phyloP scores from a whole-genome alignment of 2,329 filamentous ascomycete species.

The Arthrobotrys megalospora region DNA sequence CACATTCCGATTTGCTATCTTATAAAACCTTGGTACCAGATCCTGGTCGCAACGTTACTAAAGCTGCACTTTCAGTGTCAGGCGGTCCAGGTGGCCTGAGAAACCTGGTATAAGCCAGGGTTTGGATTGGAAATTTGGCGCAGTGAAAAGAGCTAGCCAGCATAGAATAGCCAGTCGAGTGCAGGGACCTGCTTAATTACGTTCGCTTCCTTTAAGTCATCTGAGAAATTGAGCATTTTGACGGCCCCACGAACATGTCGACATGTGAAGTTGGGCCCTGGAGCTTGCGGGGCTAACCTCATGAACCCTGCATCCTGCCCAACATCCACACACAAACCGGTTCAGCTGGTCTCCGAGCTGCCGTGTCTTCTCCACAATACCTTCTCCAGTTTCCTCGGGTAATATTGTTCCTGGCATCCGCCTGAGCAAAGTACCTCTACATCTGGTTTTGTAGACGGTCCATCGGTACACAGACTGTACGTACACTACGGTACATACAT shows the following conservation, averaged over 20 bases:
- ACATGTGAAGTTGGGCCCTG: slow-evolving; percentile 22
- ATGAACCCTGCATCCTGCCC: slow-evolving; percentile 21
- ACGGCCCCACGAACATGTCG: slow-evolving; percentile 7
- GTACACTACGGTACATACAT: slow-evolving; percentile 4
- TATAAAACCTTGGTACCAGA: slow-evolving; percentile 2
- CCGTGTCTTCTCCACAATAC: slow-evolving; percentile 44
- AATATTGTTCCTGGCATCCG: slow-evolving; percentile 23
- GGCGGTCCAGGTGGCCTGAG: slow-evolving; percentile 32
- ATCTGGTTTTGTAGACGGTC: slow-evolving; percentile 12
- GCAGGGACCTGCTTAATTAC: slow-evolving; percentile 20
- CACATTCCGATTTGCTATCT: slow-evolving; percentile 5
- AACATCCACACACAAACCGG: neutral
- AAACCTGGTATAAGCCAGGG: slow-evolving; percentile 19
- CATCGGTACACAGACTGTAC: slow-evolving; percentile 18
- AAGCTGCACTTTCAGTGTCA: slow-evolving; percentile 1
- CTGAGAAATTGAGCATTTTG: slow-evolving; percentile 1
- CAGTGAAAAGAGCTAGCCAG: neutral
- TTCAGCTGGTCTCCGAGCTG: slow-evolving; percentile 32
- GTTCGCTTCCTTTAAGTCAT: slow-evolving; percentile 7
- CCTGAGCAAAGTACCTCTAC: slow-evolving; percentile 20
- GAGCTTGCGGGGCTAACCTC: slow-evolving; percentile 26
- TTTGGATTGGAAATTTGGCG: neutral
- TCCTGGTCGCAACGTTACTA: slow-evolving; percentile 1
- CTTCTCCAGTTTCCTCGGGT: slow-evolving; percentile 10
- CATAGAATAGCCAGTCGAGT: slow-evolving; percentile 10